phyloP scores from a whole-genome alignment of 495 filamentous ascomycete genomes.

The Xylaria palmicola region DNA sequence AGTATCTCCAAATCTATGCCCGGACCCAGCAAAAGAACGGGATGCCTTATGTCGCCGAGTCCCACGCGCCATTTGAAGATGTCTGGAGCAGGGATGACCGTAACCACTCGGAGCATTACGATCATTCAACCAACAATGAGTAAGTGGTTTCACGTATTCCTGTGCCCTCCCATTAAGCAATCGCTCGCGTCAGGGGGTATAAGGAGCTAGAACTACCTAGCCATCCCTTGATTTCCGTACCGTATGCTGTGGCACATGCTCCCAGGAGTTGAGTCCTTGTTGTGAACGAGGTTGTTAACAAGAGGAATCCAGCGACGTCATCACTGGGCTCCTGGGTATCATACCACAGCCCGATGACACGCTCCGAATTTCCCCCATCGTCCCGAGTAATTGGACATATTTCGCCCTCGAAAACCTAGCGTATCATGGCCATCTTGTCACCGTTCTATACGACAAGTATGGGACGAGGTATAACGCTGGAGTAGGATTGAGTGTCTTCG shows the following conservation, averaged over 20 bases:
- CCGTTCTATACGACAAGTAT: conserved; percentile 40
- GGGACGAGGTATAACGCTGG: conserved; percentile 37
- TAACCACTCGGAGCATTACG: conserved; percentile 48
- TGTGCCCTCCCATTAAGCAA: neutral
- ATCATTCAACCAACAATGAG: conserved; percentile 48
- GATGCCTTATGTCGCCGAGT: conserved; percentile 45
- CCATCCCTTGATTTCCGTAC: too few species aligned
- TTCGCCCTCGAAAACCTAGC: conserved; percentile 45
- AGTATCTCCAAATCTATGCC: conserved; percentile 41
- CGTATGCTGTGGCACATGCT: too few species aligned
- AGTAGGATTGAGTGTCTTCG: conserved; percentile 37
- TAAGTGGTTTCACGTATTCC: neutral
- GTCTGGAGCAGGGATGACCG: conserved; percentile 39
- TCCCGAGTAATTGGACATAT: conserved; percentile 43
- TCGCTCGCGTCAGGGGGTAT: neutral
- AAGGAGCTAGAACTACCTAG: neutral
- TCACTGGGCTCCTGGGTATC: conserved; percentile 46
- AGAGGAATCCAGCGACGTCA: conserved; percentile 32
- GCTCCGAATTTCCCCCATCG: conserved; percentile 40
- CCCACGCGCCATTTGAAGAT: conserved; percentile 42
- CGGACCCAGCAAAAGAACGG: conserved; percentile 44
- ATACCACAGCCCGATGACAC: conserved; percentile 36
- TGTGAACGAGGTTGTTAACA: neutral
- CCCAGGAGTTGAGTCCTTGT: neutral
- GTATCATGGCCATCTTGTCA: conserved; percentile 44